Base-by-base conservation (phyloP, 2,329 filamentous ascomycete genomes). In the Monilinia fructigena region DNA sequence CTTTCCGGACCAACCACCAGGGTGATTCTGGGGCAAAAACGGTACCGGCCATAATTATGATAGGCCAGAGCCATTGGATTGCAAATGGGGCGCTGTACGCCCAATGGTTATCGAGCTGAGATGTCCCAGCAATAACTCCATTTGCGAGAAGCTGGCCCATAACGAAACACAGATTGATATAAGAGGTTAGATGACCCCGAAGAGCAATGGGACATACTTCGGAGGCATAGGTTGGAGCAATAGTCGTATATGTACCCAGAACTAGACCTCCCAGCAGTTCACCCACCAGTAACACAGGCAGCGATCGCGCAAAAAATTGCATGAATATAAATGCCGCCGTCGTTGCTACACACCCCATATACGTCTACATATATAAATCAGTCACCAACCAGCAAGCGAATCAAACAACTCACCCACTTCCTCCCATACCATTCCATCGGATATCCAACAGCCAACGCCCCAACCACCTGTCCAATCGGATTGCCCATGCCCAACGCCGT, bases 61-160 rank as follows among this genome's bases (percentile, higher is more conserved):
- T 76, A 0, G 81, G 81, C 80, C 82, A 85, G 74, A 85, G 80
- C 81, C 82, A 85, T 75, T 86, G 83, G 6, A 84, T 71, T 3
- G 81, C 73, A 54, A 75, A 74, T 0, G 73, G 72, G 12, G 70
- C 67, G 6, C 68, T 69, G 54, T 74, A 75, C 4, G 70, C 70
- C 73, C 73, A 75, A 16, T 73, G 65, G 55, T 55, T 66, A n/a
- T 66, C 23, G 7, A 70, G 56, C 18, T 68, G 56, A 0, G 65
- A 67, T 0, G 70, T 67, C 7, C 71, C 71, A 8, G 78, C 79
- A 66, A 82, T 80, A 7, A 82, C 80, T 3, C 80, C 81, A 54
- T 81, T 78, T 20, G 79, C 80, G 55, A 83, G 78, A 31, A 83
- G 70, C 68, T 83, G 81, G 16, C 82, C 81, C 1, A 82, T 72